Evolutionary conservation across 2,329 filamentous ascomycete genomes (phyloP), one percentile per base, ranked within the genome.

Genomic region (Celoporthe dispersa): DNA sequence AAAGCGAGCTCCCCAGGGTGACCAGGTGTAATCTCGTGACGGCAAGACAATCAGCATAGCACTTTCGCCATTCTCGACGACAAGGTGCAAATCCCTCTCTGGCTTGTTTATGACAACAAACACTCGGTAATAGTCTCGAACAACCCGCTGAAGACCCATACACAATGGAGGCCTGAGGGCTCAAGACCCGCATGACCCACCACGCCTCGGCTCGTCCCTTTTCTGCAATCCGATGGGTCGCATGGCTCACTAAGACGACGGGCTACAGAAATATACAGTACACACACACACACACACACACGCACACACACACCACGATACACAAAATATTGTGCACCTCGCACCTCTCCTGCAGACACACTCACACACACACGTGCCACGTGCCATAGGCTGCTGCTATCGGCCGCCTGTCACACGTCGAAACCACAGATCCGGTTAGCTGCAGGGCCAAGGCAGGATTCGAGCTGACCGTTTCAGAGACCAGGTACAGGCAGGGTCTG

Each of bases 121-220:
- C 2, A 22, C 22, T 25, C 6, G 31, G 57, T 37, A 22, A 37
- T n/a, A 22, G n/a, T 60, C 25, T 41, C 4, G 39, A 63, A 44
- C n/a, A 9, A 33, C 6, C 60, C 60, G 12, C 19, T 7, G 22
- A 22, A 19, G 37, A 19, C 35, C 60, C 31, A 59, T 31, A 39
- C 55, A 19, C 25, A 37, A 33, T 37, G 35, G 59, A 39, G 28
- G 3, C 33, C 41, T 53, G 41, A n/a, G 60, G 60, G 31, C 16
- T 64, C 62, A 37, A 37, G 63, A 22, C 41, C 22, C 41, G 44
- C 55, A 53, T 41, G 57, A 51, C 44, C 53, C 55, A 60, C 35
- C 7, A 25, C 65, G 61, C 63, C 66, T 67, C 70, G 70, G 70
- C 67, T 69, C 70, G 70, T 69, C 60, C 67, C 64, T 64, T 64